Conservation (phyloP, 2,329 filamentous ascomycete species). For the Fusarium sp. region DNA sequence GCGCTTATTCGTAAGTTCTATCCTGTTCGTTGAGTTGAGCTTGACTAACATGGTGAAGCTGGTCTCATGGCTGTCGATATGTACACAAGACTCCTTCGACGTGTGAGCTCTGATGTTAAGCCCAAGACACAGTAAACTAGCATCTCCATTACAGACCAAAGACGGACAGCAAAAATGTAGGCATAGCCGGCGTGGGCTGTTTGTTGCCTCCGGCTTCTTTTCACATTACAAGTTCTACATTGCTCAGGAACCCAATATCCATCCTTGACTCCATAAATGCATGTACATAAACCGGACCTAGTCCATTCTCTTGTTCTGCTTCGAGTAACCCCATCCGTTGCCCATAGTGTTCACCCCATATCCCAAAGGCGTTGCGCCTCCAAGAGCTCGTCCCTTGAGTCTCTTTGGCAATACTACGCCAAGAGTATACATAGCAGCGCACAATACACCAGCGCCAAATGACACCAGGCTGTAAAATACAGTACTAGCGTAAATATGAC, state of each 20-base stretch:
- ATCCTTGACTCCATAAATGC: constrained; percentile 44
- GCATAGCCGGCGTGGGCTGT: constrained; percentile 20
- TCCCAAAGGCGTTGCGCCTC: constrained; percentile 70
- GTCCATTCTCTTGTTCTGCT: constrained; percentile 64
- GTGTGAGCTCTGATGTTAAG: constrained; percentile 54
- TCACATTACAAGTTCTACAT: constrained; percentile 32
- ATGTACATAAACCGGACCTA: constrained; percentile 43
- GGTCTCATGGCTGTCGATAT: constrained; percentile 66
- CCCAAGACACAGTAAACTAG: constrained; percentile 56
- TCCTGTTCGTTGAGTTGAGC: background rate
- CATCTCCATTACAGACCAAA: background rate
- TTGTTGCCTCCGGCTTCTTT: constrained; percentile 24
- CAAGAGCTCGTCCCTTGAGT: constrained; percentile 64
- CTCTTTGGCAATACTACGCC: constrained; percentile 70
- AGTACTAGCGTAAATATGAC: constrained; percentile 73
- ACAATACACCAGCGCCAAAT: constrained; percentile 68
- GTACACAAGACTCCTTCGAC: constrained; percentile 63
- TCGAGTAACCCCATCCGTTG: constrained; percentile 68
- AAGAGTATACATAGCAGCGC: constrained; percentile 71
- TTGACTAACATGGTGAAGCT: constrained; percentile 55
- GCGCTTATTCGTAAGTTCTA: constrained; percentile 64
- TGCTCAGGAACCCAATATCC: constrained; percentile 29
- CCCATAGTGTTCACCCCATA: constrained; percentile 66
- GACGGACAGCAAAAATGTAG: constrained; percentile 14
- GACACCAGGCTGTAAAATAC: constrained; percentile 72